A percentile compares a stretch with the other conserved stretches of the same genome.
Conservation (phyloP, 2,329 filamentous ascomycete species). For the Trichoderma endophyticum region DNA sequence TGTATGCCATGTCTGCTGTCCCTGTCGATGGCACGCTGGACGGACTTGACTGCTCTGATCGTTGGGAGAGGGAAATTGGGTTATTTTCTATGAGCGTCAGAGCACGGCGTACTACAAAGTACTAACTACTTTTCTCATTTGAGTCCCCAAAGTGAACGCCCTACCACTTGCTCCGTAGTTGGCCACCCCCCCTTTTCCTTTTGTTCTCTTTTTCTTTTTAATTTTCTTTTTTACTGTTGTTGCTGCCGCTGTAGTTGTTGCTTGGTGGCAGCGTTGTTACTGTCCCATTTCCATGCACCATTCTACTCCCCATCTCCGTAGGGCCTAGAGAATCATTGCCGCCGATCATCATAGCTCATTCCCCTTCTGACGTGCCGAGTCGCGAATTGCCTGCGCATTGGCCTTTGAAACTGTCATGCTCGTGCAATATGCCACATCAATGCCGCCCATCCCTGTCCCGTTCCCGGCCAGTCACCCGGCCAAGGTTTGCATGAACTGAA, state of each 20-base stretch:
- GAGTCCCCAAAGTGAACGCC: not conserved
- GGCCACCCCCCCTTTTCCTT: not conserved
- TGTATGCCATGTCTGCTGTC: not conserved
- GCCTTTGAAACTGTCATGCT: slow-evolving; percentile 9
- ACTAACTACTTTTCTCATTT: slow-evolving; percentile 2
- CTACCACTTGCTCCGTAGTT: not conserved
- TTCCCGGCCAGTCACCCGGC: not conserved
- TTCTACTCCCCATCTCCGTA: not conserved
- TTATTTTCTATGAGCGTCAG: not conserved
- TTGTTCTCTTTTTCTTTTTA: not conserved
- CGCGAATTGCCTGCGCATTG: slow-evolving; percentile 9
- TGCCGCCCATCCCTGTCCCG: slow-evolving; percentile 1
- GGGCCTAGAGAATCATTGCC: slow-evolving; percentile 20
- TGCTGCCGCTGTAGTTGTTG: not conserved
- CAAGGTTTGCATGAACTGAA: slow-evolving; percentile 3
- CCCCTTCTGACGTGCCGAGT: slow-evolving; percentile 4
- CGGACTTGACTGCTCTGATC: not conserved
- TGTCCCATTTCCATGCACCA: not conserved
- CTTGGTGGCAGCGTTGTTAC: not conserved
- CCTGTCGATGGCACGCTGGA: not conserved
- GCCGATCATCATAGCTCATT: slow-evolving; percentile 18
- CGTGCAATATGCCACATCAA: slow-evolving; percentile 14
- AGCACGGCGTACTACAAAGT: not conserved
- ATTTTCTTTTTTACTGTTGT: not conserved
- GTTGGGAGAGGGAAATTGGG: not conserved